Percentiles rank a stretch among this genome's conserved stretches.
phyloP scores from a whole-genome alignment of 2,329 filamentous ascomycete species.

The Monosporascus sp. region DNA sequence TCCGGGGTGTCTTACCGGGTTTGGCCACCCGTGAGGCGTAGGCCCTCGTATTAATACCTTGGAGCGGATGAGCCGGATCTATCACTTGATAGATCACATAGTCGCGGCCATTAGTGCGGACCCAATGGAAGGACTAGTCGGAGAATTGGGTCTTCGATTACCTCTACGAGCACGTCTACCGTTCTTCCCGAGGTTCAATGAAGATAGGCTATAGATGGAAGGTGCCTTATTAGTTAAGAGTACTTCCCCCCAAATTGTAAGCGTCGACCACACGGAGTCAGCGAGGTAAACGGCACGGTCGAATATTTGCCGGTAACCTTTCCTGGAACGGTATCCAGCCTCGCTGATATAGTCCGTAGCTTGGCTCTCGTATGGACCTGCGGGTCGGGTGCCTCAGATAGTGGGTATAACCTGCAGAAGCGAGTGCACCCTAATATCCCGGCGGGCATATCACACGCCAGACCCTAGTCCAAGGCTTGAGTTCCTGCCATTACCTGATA shows the following conservation, averaged over 20 bases:
- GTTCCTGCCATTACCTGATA: background rate
- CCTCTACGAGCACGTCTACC: background rate
- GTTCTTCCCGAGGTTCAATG: background rate
- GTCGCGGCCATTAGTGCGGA: background rate
- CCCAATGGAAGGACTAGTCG: background rate
- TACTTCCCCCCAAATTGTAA: background rate
- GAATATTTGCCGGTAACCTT: background rate
- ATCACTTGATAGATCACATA: background rate
- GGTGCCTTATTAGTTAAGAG: background rate
- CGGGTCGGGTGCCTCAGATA: background rate
- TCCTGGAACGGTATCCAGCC: background rate
- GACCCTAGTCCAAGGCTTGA: background rate
- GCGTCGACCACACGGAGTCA: background rate
- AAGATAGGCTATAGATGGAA: background rate
- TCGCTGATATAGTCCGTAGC: background rate
- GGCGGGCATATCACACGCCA: background rate
- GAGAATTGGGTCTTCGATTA: background rate
- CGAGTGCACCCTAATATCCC: background rate
- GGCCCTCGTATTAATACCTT: background rate
- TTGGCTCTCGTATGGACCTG: background rate
- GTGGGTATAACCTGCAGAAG: background rate
- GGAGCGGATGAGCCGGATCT: background rate
- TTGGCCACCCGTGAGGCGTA: background rate
- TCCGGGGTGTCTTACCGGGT: background rate
- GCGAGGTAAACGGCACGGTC: background rate